Base-by-base conservation (phyloP, 192 early-diverging fungal genomes). In the Podila clonocystis region DNA sequence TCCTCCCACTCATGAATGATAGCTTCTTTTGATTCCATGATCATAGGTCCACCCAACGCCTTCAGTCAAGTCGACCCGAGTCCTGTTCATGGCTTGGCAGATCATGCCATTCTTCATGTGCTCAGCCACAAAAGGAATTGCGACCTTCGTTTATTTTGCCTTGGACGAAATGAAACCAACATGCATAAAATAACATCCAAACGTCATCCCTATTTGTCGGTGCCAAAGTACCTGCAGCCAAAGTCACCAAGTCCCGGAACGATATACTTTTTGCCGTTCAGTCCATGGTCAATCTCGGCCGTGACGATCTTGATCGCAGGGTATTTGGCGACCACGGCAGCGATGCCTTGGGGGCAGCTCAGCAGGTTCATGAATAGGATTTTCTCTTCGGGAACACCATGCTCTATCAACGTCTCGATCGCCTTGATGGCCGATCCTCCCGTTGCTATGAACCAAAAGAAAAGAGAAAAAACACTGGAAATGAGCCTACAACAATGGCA, bases 311-410 rank as follows among this genome's bases (percentile, higher is more conserved):
- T 93, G 50, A 98, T 70, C 76, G 91, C 82, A 15, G 95, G 93
- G 86, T 91, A 94, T 68, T 82, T 84, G 26, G 78, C 66, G 4
- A 94, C 85, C 68, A 98, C 90, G 19, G 88, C 85, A 38, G 84
- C 77, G 30, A 94, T 93, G 19, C 97, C 97, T 75, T 97, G 95
- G 0, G 97, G 97, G 34, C 91, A 79, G 67, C 89, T 91, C 69
- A 98, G 90, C 65, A 98, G 88, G 86, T 98, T 98, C 74, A 98
- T 79, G 86, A 98, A 98, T 67, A 95, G 74, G 52, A 97, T 97
- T 31, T 88, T 86, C 30, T 96, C 93, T 77, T 98, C 94, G 45
- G 83, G 77, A 13, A 98, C 97, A 28, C 92, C 93, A 60, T 93
- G 86, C 57, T 94, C 92, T 7, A 96, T 82, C 74, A 98, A 87